Base-by-base conservation (phyloP, 2,329 filamentous ascomycete genomes). In the Gremmenia infestans region DNA sequence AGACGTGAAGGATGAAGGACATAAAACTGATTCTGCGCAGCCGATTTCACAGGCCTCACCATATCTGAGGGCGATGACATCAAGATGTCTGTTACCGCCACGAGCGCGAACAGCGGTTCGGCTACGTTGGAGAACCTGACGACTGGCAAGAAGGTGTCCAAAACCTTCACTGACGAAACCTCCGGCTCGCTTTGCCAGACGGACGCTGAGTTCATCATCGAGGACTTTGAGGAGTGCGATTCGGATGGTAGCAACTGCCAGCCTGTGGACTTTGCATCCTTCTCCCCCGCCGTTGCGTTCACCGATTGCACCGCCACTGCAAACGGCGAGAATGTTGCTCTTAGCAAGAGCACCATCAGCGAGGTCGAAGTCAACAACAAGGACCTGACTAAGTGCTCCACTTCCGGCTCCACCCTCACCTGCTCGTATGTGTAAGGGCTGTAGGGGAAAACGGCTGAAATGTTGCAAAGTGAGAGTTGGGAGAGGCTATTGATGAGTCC, bases 161-260 rank as follows among this genome's bases (percentile, higher is more conserved):
- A 78, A 66, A 73, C 69, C 2, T 68, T 78, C 50, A 65, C 49
- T 11, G 70, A 70, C 5, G 32, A 53, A 14, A 15, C 14, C 8
- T n/a, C 37, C 8, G 52, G 35, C 28, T 17, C 46, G 19, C 68
- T 77, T 15, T 72, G 68, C 28, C 72, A 73, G 37, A 68, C 72
- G 50, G 77, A 78, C 51, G 76, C 74, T 2, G 76, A 78, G 50
- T 79, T 76, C 74, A 77, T 78, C 52, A 73, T 77, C 11, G 75
- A 77, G 63, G 74, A 79, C 56, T 79, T 78, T 58, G 71, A 40
- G 17, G 37, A 40, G 37, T 40, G 37, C n/a, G 37, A 40, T 15
- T 32, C 28, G 28, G 9, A 9, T 32, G 37, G 37, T 17, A 40
- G 37, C 37, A 40, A 17, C 37, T 40, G 37, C n/a, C 2, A 15